Base-by-base conservation (phyloP, 768 basidiomycete genomes). In the Asterophora parasitica region DNA sequence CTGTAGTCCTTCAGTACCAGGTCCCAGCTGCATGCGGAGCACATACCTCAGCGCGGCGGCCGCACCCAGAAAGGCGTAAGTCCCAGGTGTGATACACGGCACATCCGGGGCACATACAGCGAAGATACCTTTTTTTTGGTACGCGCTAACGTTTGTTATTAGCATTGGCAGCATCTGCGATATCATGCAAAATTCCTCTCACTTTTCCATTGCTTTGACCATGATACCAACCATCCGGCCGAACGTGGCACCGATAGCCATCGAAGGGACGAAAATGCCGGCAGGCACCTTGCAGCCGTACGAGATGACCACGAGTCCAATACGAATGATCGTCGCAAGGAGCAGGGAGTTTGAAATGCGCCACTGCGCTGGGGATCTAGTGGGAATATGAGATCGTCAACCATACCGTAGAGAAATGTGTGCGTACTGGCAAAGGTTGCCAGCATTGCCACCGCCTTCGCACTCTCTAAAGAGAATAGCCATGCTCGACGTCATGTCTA, bases 401-500 rank as follows among this genome's bases (percentile, higher is more conserved):
- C 13, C 15, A 10, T 17, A 35, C 16, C 27, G 9, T 42, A 13
- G 27, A 15, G 11, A 6, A 28, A n/a, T 26, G 28, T 36, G 48
- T 37, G 76, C 93, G 62, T 65, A 98, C 95, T 97, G 92, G 83
- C 96, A 98, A 32, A 98, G 70, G 55, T 92, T 88, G 48, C 72
- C 65, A 46, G 90, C 77, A 58, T 94, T 90, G 57, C 95, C 92
- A 40, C 90, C 94, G 15, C 88, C 90, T 62, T 95, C 91, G 56
- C 96, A 99, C 64, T 99, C 96, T 54, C 87, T 79, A 69, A 99
- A 99, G 39, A 99, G 74, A 49, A 97, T 86, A 12, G 88, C 82
- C 81, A 99, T 85, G 65, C 86, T 91, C 58, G 95, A 89, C 0
- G 94, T 98, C 95, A 98, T 98, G 62, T 98, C 96, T 20, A 97